Evolutionary conservation across 1,284 basidiomycete genomes (phyloP), one percentile per base, ranked within the genome.

Genomic region (Tremellales sp.): DNA sequence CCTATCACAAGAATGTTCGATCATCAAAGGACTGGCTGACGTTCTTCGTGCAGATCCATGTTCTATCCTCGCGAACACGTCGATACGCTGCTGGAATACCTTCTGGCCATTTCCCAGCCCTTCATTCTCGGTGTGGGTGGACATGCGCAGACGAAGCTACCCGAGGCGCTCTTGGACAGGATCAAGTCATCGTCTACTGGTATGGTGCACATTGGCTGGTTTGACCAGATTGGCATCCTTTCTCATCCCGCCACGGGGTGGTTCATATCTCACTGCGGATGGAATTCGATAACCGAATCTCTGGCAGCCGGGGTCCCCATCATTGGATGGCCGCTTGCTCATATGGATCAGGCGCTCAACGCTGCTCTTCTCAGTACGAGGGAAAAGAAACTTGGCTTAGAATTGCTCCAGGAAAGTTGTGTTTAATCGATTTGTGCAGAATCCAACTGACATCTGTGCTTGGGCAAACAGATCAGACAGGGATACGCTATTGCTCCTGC

Each of bases 281-380:
- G 41, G 27, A 48, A 43, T 36, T 35, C 29, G 12, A 25, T 27
- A 25, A 25, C 18, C 19, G 47, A 48, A 16, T n/a, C 40, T 16
- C 26, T 48, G 8, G 14, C 44, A 27, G 13, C 22, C 28, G 35
- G 35, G 2, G 21, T 37, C 19, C 47, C 47, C 12, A 36, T 48
- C 32, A 48, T 48, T 25, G 27, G 34, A 12, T 48, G 41, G 40
- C 47, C 47, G 5, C 25, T 36, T 18, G 21, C 18, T 24, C 21
- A 43, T 24, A 34, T 22, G 28, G 34, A 48, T 28, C 41, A 38
- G 41, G 6, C 24, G 8, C 24, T 40, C 34, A 32, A 16, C 14
- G 33, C 41, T 12, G 35, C 19, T 19, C 37, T 31, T 21, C 4
- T 40, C 19, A 16, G n/a, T 5, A 16, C n/a, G 12, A 24, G 36